Evolutionary conservation across 2,329 filamentous ascomycete genomes (phyloP), one percentile per base, ranked within the genome.

Genomic region (Ramichloridium luteum): DNA sequence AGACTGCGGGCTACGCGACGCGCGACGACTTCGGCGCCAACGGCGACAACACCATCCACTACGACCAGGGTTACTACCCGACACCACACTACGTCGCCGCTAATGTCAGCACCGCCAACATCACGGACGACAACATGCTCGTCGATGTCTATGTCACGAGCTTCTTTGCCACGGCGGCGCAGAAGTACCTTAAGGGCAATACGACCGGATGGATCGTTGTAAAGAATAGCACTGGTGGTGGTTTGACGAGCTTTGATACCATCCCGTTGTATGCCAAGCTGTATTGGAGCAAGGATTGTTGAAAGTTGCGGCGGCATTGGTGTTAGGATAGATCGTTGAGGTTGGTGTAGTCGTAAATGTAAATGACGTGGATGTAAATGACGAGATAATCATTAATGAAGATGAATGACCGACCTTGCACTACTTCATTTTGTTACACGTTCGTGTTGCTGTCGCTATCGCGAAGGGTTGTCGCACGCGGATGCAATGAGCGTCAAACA

Each of bases 1-100:
- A 30, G 11, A 58, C 58, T 0, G 58, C 67, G 0, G 71, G 69
- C 3, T 72, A 72, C 48, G 63, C 58, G 3, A 74, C 70, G 0
- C 59, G 47, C 2, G 70, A 74, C 39, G 70, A 72, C 45, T 73
- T 71, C 41, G 70, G 70, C 30, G 59, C 50, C 3, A 69, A 62
- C 41, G 67, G 68, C 11, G 70, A 74, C 43, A 70, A 74, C 38
- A 74, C 70, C 0, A 44, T 59, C 4, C 70, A 74, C 50, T 40
- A 38, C 27, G 31, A 41, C 28, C 41, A 39, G 20, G 41, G 36
- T 4, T 39, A 31, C 12, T 44, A 39, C 22, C 16, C 22, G 13
- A 30, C 27, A 5, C 34, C 26, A 9, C 38, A 39, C 20, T 44
- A 41, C 20, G 36, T 44, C 11, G 38, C 36, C n/a, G 38, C 38